Evolutionary conservation across 2,329 filamentous ascomycete species (phyloP), one percentile per base, ranked within the genome.

Genomic region (Gnomoniopsis sp.): DNA sequence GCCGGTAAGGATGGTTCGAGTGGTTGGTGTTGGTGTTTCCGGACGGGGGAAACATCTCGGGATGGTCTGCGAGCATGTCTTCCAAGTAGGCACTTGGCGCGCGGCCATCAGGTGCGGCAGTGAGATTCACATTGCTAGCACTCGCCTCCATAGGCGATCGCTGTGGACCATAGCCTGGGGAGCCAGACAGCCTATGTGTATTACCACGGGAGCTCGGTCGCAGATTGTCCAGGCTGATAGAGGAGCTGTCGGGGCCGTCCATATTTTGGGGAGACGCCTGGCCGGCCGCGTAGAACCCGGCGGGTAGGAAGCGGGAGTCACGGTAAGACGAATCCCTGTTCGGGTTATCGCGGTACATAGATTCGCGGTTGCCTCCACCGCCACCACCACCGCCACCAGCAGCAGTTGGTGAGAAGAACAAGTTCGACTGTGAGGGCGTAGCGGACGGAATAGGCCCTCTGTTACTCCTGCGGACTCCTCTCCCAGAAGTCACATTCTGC

Each of bases 321-420:
- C 93, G 88, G 65, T 84, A 84, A 49, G 75, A 76, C 7, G 57
- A 56, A 30, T 59, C 53, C 22, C 57, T 41, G 30, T 50, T 59
- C 44, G 46, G 52, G 19, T 36, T 55, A 4, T 59, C 57, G 30
- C 57, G 57, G 14, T 56, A 38, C 17, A 49, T 19, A 12, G 57
- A 59, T 22, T 59, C 57, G 1, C 57, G 57, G 21, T 61, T 61
- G 41, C 79, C 75, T 2, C 90, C 77, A 58, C 81, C 81, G 41
- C 79, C 75, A 2, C 90, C 77, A 58, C 81, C 81, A 43, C 79
- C 75, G 2, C 90, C 77, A 58, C 81, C 81, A 8, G 83, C 85
- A 1, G 93, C 93, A 0, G 95, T 98, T 0, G 95, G 95, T 8
- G 92, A 96, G 79, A 96, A 99, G 83, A 99, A 99, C 17, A 98